These are phyloP conservation scores for Dioscorea cayenensis DNA, from an alignment of 116 monocot genomes.

Conservation along the genomic window DNA sequence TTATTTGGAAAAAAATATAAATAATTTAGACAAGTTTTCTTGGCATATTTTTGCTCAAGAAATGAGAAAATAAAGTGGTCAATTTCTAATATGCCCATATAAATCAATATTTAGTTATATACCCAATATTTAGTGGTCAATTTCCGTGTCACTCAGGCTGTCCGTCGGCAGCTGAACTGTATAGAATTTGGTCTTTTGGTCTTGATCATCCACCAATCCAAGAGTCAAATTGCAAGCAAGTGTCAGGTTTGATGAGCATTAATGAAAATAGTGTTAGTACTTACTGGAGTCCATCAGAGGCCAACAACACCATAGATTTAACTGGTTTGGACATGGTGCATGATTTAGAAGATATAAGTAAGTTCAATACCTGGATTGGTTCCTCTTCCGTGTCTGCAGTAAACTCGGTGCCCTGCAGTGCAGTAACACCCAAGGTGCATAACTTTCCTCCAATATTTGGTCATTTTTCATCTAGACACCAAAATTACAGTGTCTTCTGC, in stretches of 20 bases:
- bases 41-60: too few species aligned
- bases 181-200: constrained; percentile 64
- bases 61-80: too few species aligned
- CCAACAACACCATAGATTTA: constrained; percentile 17
- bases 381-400: constrained; percentile 36
- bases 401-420: constrained; percentile 18
- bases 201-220: constrained; percentile 29
- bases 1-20: too few species aligned
- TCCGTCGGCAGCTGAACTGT: constrained; percentile 64
- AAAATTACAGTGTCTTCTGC: too few species aligned
- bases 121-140: too few species aligned
- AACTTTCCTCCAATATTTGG: too few species aligned
- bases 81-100: too few species aligned
- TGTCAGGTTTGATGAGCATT: constrained; percentile 67
- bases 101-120: too few species aligned
- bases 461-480: too few species aligned
- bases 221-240: constrained; percentile 46
- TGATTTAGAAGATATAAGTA: constrained; percentile 31
- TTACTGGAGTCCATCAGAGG: constrained; percentile 34
- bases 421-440: constrained; percentile 38
- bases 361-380: constrained; percentile 35
- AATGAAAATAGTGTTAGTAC: constrained; percentile 44
- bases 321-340: constrained; percentile 9
- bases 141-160: constrained; percentile 76
- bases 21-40: too few species aligned